Evolutionary conservation across 2,329 filamentous ascomycete species (phyloP).

Genomic region (Diplodia seriata): DNA sequence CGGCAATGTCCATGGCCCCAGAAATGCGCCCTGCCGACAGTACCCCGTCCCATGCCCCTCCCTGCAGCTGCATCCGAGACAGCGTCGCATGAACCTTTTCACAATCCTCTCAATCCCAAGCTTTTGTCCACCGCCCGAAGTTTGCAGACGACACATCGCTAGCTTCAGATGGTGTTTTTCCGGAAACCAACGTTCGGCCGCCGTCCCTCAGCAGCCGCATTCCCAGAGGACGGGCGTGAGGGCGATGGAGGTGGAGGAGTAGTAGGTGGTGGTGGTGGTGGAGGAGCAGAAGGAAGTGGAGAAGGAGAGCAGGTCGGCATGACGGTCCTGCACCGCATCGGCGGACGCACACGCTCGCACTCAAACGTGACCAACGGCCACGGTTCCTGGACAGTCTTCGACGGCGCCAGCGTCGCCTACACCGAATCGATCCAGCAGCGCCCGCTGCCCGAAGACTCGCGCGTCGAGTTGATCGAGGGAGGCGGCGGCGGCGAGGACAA

Average conservation of each 20-base stretch:
- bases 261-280: not conserved
- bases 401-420: conserved; percentile 14
- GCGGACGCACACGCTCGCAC: not conserved
- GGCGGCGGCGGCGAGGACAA: not conserved
- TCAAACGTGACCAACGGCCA: not conserved
- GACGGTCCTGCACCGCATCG: conserved; percentile 22
- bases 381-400: not conserved
- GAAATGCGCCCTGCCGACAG: not conserved
- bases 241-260: not conserved
- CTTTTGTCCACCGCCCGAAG: not conserved
- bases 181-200: not conserved
- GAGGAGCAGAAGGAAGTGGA: not conserved
- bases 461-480: conserved; percentile 21
- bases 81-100: too few species aligned
- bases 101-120: not conserved
- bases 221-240: not conserved
- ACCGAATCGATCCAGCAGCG: conserved; percentile 13
- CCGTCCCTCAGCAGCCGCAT: conserved; percentile 4
- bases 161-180: conserved; percentile 19
- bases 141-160: not conserved
- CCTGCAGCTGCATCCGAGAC: not conserved
- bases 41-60: not conserved
- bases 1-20: not conserved
- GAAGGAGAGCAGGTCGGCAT: conserved; percentile 29
- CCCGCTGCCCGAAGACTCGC: conserved; percentile 3